A percentile compares a stretch with the other conserved stretches of the same genome.
Conservation (phyloP, 176 grass and related monocot species). For the Bromus sterilis region DNA sequence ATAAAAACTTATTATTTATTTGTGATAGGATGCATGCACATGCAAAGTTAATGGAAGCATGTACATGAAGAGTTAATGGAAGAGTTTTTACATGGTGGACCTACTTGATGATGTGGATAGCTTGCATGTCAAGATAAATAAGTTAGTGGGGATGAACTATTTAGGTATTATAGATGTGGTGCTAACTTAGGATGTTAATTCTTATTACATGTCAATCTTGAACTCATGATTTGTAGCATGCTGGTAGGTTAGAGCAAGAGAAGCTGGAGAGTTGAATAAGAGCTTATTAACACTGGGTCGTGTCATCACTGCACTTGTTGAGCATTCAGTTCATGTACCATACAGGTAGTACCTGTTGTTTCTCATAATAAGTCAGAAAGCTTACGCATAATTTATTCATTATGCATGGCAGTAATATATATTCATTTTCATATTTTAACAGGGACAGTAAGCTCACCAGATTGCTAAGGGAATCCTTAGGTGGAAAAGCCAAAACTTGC, state of each 20-base stretch:
- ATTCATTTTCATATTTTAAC: slow-evolving; percentile 27
- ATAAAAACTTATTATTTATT: too few relatives aligned
- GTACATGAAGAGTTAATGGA: too few relatives aligned
- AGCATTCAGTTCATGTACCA: slow-evolving; percentile 80
- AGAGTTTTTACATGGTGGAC: too few relatives aligned
- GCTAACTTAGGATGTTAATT: slow-evolving; percentile 8
- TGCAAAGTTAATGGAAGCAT: too few relatives aligned
- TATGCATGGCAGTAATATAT: not conserved
- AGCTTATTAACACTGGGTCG: slow-evolving; percentile 87
- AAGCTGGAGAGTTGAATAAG: slow-evolving; percentile 88
- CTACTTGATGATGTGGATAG: too few relatives aligned
- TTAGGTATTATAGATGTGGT: too few relatives aligned
- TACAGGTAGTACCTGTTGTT: slow-evolving; percentile 52
- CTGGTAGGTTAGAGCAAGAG: slow-evolving; percentile 79
- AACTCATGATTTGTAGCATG: slow-evolving; percentile 33
- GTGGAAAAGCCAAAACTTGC: slow-evolving; percentile 94
- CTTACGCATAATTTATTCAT: not conserved
- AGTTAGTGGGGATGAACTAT: too few relatives aligned
- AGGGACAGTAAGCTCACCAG: slow-evolving; percentile 94
- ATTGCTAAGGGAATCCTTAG: slow-evolving; percentile 88
- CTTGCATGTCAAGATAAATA: too few relatives aligned
- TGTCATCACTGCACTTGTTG: slow-evolving; percentile 80
- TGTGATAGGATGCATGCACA: too few relatives aligned
- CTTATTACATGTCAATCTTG: slow-evolving; percentile 13
- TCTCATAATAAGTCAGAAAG: not conserved